Conservation (phyloP, 2,329 filamentous ascomycete species). For the Colletotrichum sidae region DNA sequence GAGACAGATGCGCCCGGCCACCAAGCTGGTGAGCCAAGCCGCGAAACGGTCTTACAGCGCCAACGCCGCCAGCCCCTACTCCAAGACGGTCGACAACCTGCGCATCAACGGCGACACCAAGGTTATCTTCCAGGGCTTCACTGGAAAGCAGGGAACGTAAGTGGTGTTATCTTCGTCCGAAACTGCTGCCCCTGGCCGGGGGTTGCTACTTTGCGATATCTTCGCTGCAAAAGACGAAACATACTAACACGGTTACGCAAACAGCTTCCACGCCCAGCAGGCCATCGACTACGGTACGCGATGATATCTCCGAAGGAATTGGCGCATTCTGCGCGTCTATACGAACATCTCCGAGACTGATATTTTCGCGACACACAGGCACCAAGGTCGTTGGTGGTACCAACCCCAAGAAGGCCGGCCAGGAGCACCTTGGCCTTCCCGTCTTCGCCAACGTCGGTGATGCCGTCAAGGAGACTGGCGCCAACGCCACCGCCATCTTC, state of each 20-base stretch:
- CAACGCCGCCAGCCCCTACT: slow-evolving; percentile 76
- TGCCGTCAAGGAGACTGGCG: slow-evolving; percentile 89
- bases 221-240: background rate
- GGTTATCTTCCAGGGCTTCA: slow-evolving; percentile 97
- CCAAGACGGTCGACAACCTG: slow-evolving; percentile 83
- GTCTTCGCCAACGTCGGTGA: slow-evolving; percentile 93
- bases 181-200: slow-evolving; percentile 15
- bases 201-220: slow-evolving; percentile 6
- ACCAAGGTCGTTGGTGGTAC: slow-evolving; percentile 98
- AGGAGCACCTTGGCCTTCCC: slow-evolving; percentile 87
- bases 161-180: slow-evolving; percentile 50
- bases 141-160: slow-evolving; percentile 94
- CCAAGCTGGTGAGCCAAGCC: slow-evolving; percentile 74
- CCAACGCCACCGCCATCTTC: slow-evolving; percentile 93
- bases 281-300: slow-evolving; percentile 95
- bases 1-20: slow-evolving; percentile 75
- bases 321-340: slow-evolving; percentile 7
- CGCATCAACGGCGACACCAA: slow-evolving; percentile 94
- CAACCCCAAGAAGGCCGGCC: slow-evolving; percentile 98
- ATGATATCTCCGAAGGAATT: slow-evolving; percentile 23
- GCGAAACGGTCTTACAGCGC: slow-evolving; percentile 78
- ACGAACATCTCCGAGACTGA: slow-evolving; percentile 43
- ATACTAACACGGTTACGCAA: background rate
- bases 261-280: slow-evolving; percentile 95
- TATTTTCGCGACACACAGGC: slow-evolving; percentile 63